Base-by-base conservation (phyloP, 495 filamentous ascomycete species). In the Gamarada debralockiae region DNA sequence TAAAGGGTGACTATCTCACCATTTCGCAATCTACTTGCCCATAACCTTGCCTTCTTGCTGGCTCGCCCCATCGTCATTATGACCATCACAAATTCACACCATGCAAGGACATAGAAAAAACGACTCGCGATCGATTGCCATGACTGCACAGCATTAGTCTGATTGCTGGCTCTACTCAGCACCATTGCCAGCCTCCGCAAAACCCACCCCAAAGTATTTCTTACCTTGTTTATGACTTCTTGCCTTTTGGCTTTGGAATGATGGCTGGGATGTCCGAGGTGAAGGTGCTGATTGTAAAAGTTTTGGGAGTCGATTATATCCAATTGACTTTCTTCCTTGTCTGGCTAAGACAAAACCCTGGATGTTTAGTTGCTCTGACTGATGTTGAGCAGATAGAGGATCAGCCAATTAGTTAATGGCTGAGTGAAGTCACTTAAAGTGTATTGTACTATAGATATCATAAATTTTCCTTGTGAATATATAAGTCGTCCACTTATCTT, bases 391-490 rank as follows among this genome's bases (percentile, higher is more conserved):
- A 15, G 46, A 38, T 49, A 49, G 29, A 20, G 46, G 46, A 49
- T 38, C 46, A 49, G 46, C 70, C 48, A 75, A 50, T 21, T 71
- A 47, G 52, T 71, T 60, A 42, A 75, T 66, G 55, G 62, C 70
- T 12, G 69, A 73, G 53, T 67, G 67, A 55, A 74, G 65, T 24
- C 57, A 67, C 41, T 73, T 54, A 25, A 70, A 64, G 40, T 74
- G 68, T 23, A 47, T 54, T 12, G 66, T 72, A 71, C 67, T 66
- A 60, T 63, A 72, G 24, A 48, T 56, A 47, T 75, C 62, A 60
- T 72, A 76, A 33, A 76, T 39, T 42, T 69, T 73, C 53, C 64
- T 74, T 6, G 52, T 65, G 45, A 70, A 70, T 22, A 52, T 59
- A 55, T 68, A 70, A 37, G 66, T 55, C n/a, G 54, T 65, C 62